Percentiles rank a stretch among this genome's conserved stretches.
phyloP scores from a whole-genome alignment of 2,329 filamentous ascomycete genomes.

The Mollisia scopiformis region DNA sequence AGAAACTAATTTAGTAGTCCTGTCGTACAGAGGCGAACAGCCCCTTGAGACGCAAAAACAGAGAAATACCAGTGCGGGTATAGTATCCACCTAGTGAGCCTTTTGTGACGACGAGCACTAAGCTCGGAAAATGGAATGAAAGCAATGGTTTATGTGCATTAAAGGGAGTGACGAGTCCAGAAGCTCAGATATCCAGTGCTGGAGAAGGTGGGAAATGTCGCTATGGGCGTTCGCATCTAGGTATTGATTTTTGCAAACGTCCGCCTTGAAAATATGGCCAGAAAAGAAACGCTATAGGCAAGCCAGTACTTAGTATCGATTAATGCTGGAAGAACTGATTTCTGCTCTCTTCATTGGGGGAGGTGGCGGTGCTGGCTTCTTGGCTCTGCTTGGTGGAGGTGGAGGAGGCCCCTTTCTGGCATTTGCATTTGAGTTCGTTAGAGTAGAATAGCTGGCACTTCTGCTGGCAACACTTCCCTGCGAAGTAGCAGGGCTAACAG shows the following conservation, averaged over 20 bases:
- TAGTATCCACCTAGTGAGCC: not conserved
- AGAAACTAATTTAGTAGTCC: not conserved
- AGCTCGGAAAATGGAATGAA: not conserved
- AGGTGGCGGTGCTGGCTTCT: constrained; percentile 68
- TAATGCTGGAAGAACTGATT: constrained; percentile 28
- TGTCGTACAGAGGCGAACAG: too few species aligned
- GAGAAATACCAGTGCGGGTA: not conserved
- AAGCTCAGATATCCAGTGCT: not conserved
- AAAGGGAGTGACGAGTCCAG: not conserved
- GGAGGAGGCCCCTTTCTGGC: constrained; percentile 60
- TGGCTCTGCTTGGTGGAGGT: constrained; percentile 62
- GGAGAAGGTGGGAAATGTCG: not conserved
- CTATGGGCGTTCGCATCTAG: not conserved
- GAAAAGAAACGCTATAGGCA: not conserved
- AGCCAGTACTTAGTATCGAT: constrained; percentile 19
- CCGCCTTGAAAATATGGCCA: not conserved
- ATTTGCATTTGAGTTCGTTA: constrained; percentile 33
- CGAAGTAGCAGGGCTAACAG: constrained; percentile 56
- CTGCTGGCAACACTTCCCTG: constrained; percentile 54
- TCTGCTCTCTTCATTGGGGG: constrained; percentile 63
- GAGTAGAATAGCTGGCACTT: constrained; percentile 51
- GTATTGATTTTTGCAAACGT: not conserved
- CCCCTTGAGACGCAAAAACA: not conserved
- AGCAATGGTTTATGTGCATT: not conserved
- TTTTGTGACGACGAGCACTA: not conserved